A percentile compares a stretch with the other conserved stretches of the same genome.
phyloP scores from a whole-genome alignment of 768 basidiomycete species.

The Asterophora lycoperdoides region DNA sequence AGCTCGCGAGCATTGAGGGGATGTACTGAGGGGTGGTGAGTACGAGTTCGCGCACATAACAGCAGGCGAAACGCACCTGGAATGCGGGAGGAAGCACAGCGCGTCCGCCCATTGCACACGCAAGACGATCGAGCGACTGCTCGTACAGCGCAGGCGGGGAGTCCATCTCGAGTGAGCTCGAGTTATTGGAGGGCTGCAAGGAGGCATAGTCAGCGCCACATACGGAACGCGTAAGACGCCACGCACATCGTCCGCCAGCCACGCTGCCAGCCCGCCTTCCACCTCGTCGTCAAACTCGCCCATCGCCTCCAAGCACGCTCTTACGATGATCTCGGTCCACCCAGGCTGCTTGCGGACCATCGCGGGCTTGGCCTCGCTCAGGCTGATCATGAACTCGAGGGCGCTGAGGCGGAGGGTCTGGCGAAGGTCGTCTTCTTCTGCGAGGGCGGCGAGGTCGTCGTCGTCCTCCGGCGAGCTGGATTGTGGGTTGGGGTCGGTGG shows the following conservation, averaged over 20 bases:
- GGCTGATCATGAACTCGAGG: conserved; percentile 76
- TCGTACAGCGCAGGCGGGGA: conserved; percentile 75
- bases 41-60: neutral
- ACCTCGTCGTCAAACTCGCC: conserved; percentile 63
- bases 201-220: neutral
- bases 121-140: conserved; percentile 76
- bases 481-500: too few relatives aligned
- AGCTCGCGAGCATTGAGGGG: conserved; percentile 74
- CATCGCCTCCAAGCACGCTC: conserved; percentile 80
- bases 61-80: conserved; percentile 31
- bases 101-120: conserved; percentile 75
- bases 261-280: conserved; percentile 41
- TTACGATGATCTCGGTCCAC: conserved; percentile 67
- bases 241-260: conserved; percentile 71
- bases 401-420: conserved; percentile 68
- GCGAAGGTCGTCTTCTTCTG: conserved; percentile 59
- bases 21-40: too few relatives aligned
- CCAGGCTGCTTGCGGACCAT: conserved; percentile 67
- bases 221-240: conserved; percentile 24
- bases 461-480: too few relatives aligned
- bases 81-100: conserved; percentile 77
- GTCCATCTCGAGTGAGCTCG: conserved; percentile 55
- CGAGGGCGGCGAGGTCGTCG: conserved; percentile 26
- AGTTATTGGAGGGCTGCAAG: conserved; percentile 56
- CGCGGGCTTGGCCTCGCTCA: conserved; percentile 69